Evolutionary conservation across 208 protist species (phyloP), one percentile per base, ranked within the genome.

Genomic region (Leishmania lainsoni): DNA sequence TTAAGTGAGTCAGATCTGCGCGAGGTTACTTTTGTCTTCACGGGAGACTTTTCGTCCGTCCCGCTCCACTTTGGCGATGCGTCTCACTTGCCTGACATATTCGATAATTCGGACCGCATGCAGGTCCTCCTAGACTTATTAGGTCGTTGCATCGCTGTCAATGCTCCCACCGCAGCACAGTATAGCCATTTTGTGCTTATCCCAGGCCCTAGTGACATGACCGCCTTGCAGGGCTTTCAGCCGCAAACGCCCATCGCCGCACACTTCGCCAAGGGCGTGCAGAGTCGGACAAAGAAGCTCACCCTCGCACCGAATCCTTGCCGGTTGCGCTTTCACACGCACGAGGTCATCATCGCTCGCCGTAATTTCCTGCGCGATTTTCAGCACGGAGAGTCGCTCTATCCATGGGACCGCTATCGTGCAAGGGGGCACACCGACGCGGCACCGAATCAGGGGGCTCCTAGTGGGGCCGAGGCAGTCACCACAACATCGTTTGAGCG

Each of bases 301-400:
- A 87, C 84, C 26, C 84, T 96, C 49, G 95, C 93, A 16, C 87
- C 92, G 1, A 98, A 98, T 82, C 95, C 95, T 32, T 96, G 92
- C 69, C 92, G 93, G 14, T 80, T 98, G 70, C 91, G 93, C 74
- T 97, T 97, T 81, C 90, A 89, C 87, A 96, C 95, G 22, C 95
- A 96, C 76, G 95, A 98, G 80, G 88, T 97, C 5, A 78, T 97
- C 75, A 78, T 98, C n/a, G 72, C 86, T 56, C 89, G 95, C 29
- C 86, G 90, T 2, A 90, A 98, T 65, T 98, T 94, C 76, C 83
- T 95, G 56, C 91, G 89, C 58, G 87, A 80, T 29, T 56, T 98
- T 35, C 94, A 95, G 83, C 87, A 78, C 45, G 88, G 84, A 63
- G 90, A 92, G 54, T 59, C 78, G 54, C 87, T 80, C 26, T 78